Evolutionary conservation across 768 basidiomycete species (phyloP).

Genomic region (Naganishia friedmannii): DNA sequence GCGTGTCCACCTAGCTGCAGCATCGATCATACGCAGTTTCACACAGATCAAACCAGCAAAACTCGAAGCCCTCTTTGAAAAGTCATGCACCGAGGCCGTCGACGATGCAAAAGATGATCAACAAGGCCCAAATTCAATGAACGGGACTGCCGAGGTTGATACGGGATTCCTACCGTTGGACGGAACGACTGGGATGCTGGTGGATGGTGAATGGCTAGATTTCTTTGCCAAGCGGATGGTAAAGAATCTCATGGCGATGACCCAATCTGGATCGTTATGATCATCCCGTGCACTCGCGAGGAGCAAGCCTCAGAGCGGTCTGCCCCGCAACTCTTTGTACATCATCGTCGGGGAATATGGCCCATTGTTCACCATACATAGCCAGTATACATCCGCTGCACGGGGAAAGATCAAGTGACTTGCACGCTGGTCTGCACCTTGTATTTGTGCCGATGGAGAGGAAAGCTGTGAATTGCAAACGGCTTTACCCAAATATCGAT

Average conservation of each 20-base stretch:
- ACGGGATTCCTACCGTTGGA: slow-evolving; percentile 2
- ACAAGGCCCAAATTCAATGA: neutral
- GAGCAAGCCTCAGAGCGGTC: too few relatives aligned
- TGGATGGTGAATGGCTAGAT: slow-evolving; percentile 10
- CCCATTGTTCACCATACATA: too few relatives aligned
- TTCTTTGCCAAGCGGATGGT: neutral
- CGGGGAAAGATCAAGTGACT: too few relatives aligned
- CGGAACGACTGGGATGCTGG: slow-evolving; percentile 1
- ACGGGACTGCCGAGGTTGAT: neutral
- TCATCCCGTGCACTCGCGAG: neutral
- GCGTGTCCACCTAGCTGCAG: neutral
- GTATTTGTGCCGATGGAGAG: too few relatives aligned
- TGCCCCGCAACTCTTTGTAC: too few relatives aligned
- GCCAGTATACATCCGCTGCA: too few relatives aligned
- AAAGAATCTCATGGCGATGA: neutral
- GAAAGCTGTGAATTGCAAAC: too few relatives aligned
- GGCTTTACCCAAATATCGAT: too few relatives aligned
- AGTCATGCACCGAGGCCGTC: neutral
- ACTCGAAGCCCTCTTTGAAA: slow-evolving; percentile 3
- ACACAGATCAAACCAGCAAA: neutral
- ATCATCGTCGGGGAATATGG: too few relatives aligned
- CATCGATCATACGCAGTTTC: neutral
- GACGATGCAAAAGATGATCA: neutral
- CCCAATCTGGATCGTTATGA: neutral
- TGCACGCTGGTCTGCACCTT: too few relatives aligned